Base-by-base conservation (phyloP, 1,284 basidiomycete genomes). In the Trichosporon sp. region DNA sequence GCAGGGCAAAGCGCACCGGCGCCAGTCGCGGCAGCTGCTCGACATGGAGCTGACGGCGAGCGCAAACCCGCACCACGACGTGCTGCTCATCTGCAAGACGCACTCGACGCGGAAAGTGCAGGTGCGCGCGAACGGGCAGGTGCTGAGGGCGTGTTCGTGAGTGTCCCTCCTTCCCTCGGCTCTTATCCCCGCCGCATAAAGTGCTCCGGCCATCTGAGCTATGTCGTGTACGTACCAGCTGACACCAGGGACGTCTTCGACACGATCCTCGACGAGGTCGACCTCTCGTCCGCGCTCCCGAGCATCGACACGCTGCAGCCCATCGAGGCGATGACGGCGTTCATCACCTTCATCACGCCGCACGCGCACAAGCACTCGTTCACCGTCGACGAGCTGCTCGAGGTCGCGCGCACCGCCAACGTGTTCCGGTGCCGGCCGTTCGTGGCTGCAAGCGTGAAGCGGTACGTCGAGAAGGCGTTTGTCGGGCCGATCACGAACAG, bases 231-330 rank as follows among this genome's bases (percentile, higher is more conserved):
- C 8, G 5, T 47, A n/a, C n/a, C n/a, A 51, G 56, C 56, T 60
- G 29, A 60, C 56, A n/a, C 7, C 56, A 60, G 56, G 15, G 56
- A 60, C 56, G 56, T 60, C 56, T 60, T 60, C 56, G 56, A 60
- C 31, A 60, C 56, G 29, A 31, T 60, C 18, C 27, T 60, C 12
- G 27, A 60, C 27, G 56, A 32, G 3, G 29, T 60, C 27, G 56
- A 60, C 56, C 56, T 60, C 27, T 29, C 56, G 13, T 31, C 27
- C 56, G 18, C 27, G 6, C 15, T 60, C 7, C 56, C 56, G 29
- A 60, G 56, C n/a, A 60, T 60, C 56, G 56, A 60, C 56, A 60
- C 56, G 6, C 27, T 31, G 18, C 56, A 60, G 56, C 56, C 27
- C 29, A 32, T 32, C 56, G 56, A 60, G 56, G 18, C 27, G 29